These are phyloP conservation scores for Fagopyrum esculentum DNA, from an alignment of 148 eudicot species.

Conservation along the genomic window DNA sequence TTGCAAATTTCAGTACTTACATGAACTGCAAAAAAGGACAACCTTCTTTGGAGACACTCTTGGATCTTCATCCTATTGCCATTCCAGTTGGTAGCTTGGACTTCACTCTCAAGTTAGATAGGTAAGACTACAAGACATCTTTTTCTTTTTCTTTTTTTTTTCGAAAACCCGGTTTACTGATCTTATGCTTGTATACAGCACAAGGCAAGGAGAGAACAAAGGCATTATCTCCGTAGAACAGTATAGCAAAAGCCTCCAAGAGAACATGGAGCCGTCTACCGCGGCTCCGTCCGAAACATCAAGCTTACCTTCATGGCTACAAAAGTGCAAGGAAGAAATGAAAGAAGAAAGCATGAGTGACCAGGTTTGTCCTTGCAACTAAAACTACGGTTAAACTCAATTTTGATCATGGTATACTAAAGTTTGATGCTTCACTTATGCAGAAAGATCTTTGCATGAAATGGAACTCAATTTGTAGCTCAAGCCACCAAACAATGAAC, in stretches of 20 bases:
- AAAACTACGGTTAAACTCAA: not conserved
- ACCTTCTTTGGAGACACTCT: conserved; percentile 66
- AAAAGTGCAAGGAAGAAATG: conserved; percentile 52
- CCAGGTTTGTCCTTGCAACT: not conserved
- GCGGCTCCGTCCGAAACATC: conserved; percentile 20
- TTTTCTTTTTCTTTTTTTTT: too few species aligned
- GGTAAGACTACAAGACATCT: conserved; percentile 22
- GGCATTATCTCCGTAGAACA: conserved; percentile 28
- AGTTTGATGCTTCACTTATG: not conserved
- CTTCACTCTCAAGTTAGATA: conserved; percentile 55
- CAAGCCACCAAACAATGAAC: conserved; percentile 38
- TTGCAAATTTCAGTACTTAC: conserved; percentile 57
- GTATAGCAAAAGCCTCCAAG: conserved; percentile 29
- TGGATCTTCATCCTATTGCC: conserved; percentile 68
- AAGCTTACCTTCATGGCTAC: conserved; percentile 65
- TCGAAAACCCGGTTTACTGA: not conserved
- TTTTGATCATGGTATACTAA: not conserved
- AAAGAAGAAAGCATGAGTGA: conserved; percentile 13
- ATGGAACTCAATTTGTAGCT: conserved; percentile 71
- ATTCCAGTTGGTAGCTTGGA: conserved; percentile 55
- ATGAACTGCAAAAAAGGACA: conserved; percentile 58
- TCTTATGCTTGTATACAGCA: conserved; percentile 13
- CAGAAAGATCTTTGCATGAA: conserved; percentile 63
- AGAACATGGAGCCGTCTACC: not conserved
- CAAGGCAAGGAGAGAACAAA: conserved; percentile 22